phyloP scores from a whole-genome alignment of 306 rosid genomes.

The Astragalus glycyphyllos region DNA sequence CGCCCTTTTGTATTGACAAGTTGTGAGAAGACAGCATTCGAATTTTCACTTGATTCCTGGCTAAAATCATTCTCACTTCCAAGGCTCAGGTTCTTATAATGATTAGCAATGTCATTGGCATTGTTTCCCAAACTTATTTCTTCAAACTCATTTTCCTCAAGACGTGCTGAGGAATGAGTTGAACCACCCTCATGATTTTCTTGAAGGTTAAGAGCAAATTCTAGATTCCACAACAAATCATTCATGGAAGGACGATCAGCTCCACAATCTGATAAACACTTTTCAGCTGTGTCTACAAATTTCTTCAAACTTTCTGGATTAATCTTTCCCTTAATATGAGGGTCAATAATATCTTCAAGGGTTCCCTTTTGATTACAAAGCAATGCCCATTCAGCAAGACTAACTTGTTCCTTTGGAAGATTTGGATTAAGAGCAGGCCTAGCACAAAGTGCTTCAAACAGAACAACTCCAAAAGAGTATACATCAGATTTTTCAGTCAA shows the following conservation, averaged over 20 bases:
- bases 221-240: slow-evolving; percentile 63
- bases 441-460: slow-evolving; percentile 62
- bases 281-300: slow-evolving; percentile 59
- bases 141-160: slow-evolving; percentile 37
- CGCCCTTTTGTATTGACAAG: slow-evolving; percentile 42
- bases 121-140: slow-evolving; percentile 42
- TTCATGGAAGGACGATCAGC: slow-evolving; percentile 60
- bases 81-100: slow-evolving; percentile 47
- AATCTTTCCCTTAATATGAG: slow-evolving; percentile 50
- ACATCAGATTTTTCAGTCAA: slow-evolving; percentile 67
- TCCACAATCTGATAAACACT: slow-evolving; percentile 63
- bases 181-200: slow-evolving; percentile 44
- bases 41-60: slow-evolving; percentile 21
- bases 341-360: slow-evolving; percentile 59
- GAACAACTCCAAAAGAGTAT: slow-evolving; percentile 66
- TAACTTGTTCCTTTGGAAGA: slow-evolving; percentile 66
- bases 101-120: slow-evolving; percentile 34
- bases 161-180: slow-evolving; percentile 28
- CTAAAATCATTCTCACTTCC: slow-evolving; percentile 47
- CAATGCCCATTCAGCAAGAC: slow-evolving; percentile 65
- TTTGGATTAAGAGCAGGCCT: slow-evolving; percentile 58
- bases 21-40: slow-evolving; percentile 43
- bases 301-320: slow-evolving; percentile 58
- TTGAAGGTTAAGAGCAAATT: slow-evolving; percentile 62
- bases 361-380: slow-evolving; percentile 53